Base-by-base conservation (phyloP, 176 grass and related monocot species). In the Cocos nucifera region DNA sequence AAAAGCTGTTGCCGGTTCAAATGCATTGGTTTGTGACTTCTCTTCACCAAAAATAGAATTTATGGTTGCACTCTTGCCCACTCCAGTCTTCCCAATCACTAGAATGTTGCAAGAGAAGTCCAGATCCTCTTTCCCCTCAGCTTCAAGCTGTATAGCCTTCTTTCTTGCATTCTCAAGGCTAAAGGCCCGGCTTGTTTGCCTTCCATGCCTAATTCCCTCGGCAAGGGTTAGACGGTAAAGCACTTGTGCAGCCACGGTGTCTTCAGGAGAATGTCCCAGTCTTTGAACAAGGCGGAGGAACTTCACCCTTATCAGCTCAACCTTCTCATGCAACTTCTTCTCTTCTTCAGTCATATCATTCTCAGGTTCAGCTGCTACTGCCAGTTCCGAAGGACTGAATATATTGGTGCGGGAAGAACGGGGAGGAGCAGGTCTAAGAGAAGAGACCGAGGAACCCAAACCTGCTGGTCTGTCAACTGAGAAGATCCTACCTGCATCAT, bases 31-130 rank as follows among this genome's bases (percentile, higher is more conserved):
- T 75, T 49, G 59, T 30, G 84, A 85, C 75, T 53, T 88, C 58
- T 91, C 75, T 58, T 83, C 77, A 22, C 88, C 85, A 35, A 97
- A 88, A 51, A 97, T 85, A 18, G 92, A 97, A 56, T 97, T 97
- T 78, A 97, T 80, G 2, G 85, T 88, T 63, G 87, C 87, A 65
- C 92, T 97, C 79, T 97, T 97, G 48, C 92, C 92, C 20, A 91
- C 81, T 5, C 92, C 92, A 16, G 64, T 85, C 71, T 97, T 97
- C 49, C 92, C 92, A 64, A 97, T 62, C 48, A 97, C 84, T 63
- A 97, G 77, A 32, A 97, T 79, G 61, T 83, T 97, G 57, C 86
- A 97, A 27, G 80, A 78, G 65, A 97, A 85, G 54, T 97, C 77
- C 51, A 97, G 30, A 65, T 75, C 66, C 50, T 88, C 81, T 44